Evolutionary conservation across 805 yeast genomes (phyloP), one percentile per base, ranked within the genome.

Genomic region (Sugiyamaella boreocaroliniensis): DNA sequence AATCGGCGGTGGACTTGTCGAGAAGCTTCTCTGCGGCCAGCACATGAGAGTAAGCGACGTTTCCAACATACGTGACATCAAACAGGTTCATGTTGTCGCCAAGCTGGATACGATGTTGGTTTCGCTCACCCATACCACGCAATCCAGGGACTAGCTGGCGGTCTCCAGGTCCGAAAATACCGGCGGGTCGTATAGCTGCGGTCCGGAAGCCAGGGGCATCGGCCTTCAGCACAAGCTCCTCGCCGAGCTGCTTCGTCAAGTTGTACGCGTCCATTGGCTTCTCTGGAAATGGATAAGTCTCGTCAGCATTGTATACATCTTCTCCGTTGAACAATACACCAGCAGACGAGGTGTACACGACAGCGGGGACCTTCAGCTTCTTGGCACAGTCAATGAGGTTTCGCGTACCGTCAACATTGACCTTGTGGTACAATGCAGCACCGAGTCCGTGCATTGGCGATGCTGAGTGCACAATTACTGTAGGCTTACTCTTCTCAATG

Each of bases 131-230:
- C 44, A 88, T 96, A 14, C 77, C 77, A 64, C 96, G 81, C 54
- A 93, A 74, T 2, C 95, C 96, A 11, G 99, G 99, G 45, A 93
- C 93, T 64, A 93, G 73, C 68, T 93, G 99, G 55, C 99, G 81
- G 68, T 93, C 99, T 44, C 99, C 98, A 5, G 98, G 99, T 4
- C 99, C 99, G 72, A 93, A 93, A 47, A 93, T 89, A 41, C 99
- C 99, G 1, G 99, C 97, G 1, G 99, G 99, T 57, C 99, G 80
- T 47, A 93, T 70, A 1, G 97, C 93, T 40, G 87, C 85, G 0
- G 99, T 93, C 47, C 77, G 71, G 58, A 90, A 78, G 1, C 73
- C 74, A 12, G 75, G 72, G 47, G 79, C 78, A 67, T 89, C 86
- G 15, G 95, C 86, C 18, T 78, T 71, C 64, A 90, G 75, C 1